phyloP scores from a whole-genome alignment of 73 alveolate species.

The Stentor roeselii region DNA sequence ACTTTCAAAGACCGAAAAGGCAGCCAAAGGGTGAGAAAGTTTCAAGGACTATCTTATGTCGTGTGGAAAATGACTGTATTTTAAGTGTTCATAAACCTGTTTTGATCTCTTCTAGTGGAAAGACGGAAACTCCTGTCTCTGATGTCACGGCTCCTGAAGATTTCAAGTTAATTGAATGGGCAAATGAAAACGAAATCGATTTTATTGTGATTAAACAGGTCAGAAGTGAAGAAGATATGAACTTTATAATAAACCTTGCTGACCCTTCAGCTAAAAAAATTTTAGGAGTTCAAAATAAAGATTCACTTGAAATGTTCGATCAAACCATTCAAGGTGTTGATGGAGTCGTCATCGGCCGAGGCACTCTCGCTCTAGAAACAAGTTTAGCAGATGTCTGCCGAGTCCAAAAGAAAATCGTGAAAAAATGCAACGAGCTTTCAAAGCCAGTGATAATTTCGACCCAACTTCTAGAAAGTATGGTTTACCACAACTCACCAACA shows the following conservation, averaged over 20 bases:
- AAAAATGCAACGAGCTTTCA: constrained; percentile 26
- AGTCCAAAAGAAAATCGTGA: constrained; percentile 29
- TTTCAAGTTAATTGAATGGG: background rate
- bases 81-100: constrained; percentile 42
- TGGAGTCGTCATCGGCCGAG: constrained; percentile 21
- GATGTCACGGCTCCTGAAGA: background rate
- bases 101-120: constrained; percentile 42
- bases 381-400: constrained; percentile 15
- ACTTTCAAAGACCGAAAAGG: background rate
- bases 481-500: constrained; percentile 27
- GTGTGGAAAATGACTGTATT: constrained; percentile 54
- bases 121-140: constrained; percentile 4
- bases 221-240: constrained; percentile 17
- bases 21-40: constrained; percentile 32
- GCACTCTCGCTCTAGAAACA: constrained; percentile 4
- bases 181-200: constrained; percentile 14
- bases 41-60: constrained; percentile 34
- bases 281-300: background rate
- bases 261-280: background rate
- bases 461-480: constrained; percentile 40
- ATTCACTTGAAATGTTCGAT: background rate
- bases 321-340: background rate
- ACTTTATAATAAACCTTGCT: background rate
- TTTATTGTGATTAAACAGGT: background rate
- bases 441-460: constrained; percentile 51